Base-by-base conservation (phyloP, 176 grass and related monocot genomes). In the Zea luxurians region DNA sequence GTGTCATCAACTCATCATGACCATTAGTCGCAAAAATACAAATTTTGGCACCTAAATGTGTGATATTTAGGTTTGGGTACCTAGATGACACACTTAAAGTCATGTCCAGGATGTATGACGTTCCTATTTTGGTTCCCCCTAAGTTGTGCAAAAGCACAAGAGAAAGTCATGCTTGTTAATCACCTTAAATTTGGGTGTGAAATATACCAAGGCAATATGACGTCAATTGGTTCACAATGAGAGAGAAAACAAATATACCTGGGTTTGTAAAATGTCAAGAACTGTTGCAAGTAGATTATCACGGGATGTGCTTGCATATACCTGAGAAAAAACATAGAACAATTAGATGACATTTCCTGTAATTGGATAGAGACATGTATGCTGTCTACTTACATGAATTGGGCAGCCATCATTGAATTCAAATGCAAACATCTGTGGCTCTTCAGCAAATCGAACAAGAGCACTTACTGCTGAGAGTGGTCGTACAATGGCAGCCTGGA, bases 381-480 rank as follows among this genome's bases (percentile, higher is more conserved):
- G 63, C 65, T 68, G 63, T 61, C 68, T 75, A 94, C 95, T 94
- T 99, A 99, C 96, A 90, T 99, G 92, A 81, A 95, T 88, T 0
- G 91, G 90, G 45, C 89, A 95, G 62, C 96, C 96, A 73, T 99
- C 96, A 87, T 83, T 90, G 85, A 95, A 99, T 89, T 99, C 96
- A 75, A 99, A 86, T 80, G 92, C 96, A 85, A 99, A 99, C 90
- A 99, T 99, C 71, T 99, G 96, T 0, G 96, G 96, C 79, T 99
- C 96, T 93, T 99, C 96, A 12, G 92, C 92, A 82, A 99, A 99
- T 80, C 96, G 89, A 60, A 99, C 90, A 87, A 99, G 92, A 74
- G 89, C 66, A 82, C 67, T 91, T 83, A 99, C 96, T 81, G 86
- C 86, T 70, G 96, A 88, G 37, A 93, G 85, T 69, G 92, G 86